Conservation (phyloP, 1,284 basidiomycete species). For the Kalmanozyma brasiliensis region DNA sequence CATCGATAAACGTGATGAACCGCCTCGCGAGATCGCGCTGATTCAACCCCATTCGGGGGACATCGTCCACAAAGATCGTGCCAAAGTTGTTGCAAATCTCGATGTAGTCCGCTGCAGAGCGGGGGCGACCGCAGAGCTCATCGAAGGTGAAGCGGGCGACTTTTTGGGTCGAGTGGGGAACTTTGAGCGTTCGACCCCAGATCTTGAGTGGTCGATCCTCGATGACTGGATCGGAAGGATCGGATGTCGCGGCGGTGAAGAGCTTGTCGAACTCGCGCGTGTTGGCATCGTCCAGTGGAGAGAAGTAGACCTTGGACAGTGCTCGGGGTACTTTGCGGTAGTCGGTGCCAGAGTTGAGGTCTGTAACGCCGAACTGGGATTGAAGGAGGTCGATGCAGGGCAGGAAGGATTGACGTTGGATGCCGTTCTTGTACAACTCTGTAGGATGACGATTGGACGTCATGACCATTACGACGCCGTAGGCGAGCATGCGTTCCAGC, state of each 20-base stretch:
- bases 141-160: slow-evolving; percentile 89
- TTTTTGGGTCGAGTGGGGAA: slow-evolving; percentile 73
- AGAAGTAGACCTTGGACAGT: slow-evolving; percentile 89
- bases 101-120: slow-evolving; percentile 94
- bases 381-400: slow-evolving; percentile 96
- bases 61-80: slow-evolving; percentile 86
- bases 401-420: slow-evolving; percentile 94
- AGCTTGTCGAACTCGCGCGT: slow-evolving; percentile 80
- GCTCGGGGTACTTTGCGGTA: slow-evolving; percentile 57
- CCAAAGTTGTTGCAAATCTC: slow-evolving; percentile 88
- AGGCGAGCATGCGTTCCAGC: slow-evolving; percentile 83
- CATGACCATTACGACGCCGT: slow-evolving; percentile 92
- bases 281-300: slow-evolving; percentile 79
- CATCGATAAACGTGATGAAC: slow-evolving; percentile 98
- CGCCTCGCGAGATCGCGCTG: slow-evolving; percentile 87
- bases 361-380: slow-evolving; percentile 83
- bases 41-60: slow-evolving; percentile 85
- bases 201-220: slow-evolving; percentile 77
- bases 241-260: slow-evolving; percentile 78
- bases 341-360: slow-evolving; percentile 94
- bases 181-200: slow-evolving; percentile 85
- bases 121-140: slow-evolving; percentile 86
- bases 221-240: slow-evolving; percentile 74
- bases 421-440: slow-evolving; percentile 98
- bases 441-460: slow-evolving; percentile 98